Percentiles rank a stretch among this genome's conserved stretches.
Evolutionary conservation across 257 asterid genomes (phyloP).

Genomic region (Fraxinus anomala): DNA sequence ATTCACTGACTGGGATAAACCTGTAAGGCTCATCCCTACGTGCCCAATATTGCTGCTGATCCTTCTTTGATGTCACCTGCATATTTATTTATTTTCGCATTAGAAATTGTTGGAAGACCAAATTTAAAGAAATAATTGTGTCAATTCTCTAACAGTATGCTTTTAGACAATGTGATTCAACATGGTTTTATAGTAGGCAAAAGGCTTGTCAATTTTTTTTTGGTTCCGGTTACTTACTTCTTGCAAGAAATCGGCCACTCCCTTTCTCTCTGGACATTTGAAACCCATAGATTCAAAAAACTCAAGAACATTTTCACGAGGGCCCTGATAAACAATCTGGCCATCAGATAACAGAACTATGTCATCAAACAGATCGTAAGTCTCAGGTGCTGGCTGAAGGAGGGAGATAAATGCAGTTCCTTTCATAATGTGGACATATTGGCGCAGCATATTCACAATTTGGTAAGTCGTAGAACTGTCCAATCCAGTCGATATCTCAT

Average conservation of each 20-base stretch:
- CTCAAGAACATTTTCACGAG: conserved; percentile 38
- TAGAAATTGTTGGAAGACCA: conserved; percentile 9
- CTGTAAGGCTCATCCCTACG: conserved; percentile 39
- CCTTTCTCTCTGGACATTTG: conserved; percentile 50
- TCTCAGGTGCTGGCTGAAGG: conserved; percentile 54
- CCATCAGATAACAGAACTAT: conserved; percentile 47
- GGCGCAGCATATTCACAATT: conserved; percentile 36
- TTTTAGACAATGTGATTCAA: neutral
- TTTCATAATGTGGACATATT: conserved; percentile 41
- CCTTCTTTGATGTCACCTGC: conserved; percentile 59
- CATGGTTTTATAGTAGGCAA: neutral
- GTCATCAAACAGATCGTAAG: conserved; percentile 47
- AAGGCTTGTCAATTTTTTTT: neutral
- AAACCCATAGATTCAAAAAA: conserved; percentile 51
- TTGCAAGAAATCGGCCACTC: conserved; percentile 51
- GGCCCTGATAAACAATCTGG: conserved; percentile 42
- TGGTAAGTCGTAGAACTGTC: conserved; percentile 51
- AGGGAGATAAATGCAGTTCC: conserved; percentile 50
- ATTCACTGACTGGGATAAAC: conserved; percentile 43
- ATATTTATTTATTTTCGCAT: neutral
- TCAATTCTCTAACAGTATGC: neutral
- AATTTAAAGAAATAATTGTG: neutral
- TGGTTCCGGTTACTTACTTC: conserved; percentile 32
- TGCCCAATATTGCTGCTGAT: conserved; percentile 59
- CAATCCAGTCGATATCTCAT: conserved; percentile 51